phyloP scores from a whole-genome alignment of 371 early-diverging fungal genomes.

The Mortierella sp. region DNA sequence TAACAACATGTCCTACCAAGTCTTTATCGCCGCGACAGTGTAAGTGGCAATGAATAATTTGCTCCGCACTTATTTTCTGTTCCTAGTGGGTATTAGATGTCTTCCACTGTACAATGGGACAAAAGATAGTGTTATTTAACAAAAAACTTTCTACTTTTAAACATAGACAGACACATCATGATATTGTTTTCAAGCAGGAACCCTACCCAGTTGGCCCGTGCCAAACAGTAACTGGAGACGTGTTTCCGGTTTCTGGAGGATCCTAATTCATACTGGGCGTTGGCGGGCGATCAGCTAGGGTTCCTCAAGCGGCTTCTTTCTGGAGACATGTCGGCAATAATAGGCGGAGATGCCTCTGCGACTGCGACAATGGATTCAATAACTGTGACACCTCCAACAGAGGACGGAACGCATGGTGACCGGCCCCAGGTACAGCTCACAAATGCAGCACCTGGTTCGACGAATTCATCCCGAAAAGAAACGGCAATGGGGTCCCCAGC shows the following conservation, averaged over 20 bases:
- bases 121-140: not conserved
- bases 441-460: not conserved
- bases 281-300: not conserved
- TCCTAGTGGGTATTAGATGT: not conserved
- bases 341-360: not conserved
- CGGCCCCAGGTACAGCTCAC: not conserved
- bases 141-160: not conserved
- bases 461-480: not conserved
- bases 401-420: not conserved
- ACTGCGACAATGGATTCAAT: not conserved
- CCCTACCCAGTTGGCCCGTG: not conserved
- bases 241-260: conserved; percentile 2
- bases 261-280: not conserved
- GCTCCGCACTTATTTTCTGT: not conserved
- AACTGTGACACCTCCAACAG: not conserved
- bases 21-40: conserved; percentile 5
- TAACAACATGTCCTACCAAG: not conserved
- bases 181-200: conserved; percentile 1
- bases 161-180: not conserved
- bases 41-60: not conserved
- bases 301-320: not conserved
- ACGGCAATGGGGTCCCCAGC: not conserved
- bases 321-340: not conserved
- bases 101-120: not conserved
- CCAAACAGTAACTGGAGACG: not conserved